Conservation (phyloP, 176 grass and related monocot species). For the Oryza meyeriana region DNA sequence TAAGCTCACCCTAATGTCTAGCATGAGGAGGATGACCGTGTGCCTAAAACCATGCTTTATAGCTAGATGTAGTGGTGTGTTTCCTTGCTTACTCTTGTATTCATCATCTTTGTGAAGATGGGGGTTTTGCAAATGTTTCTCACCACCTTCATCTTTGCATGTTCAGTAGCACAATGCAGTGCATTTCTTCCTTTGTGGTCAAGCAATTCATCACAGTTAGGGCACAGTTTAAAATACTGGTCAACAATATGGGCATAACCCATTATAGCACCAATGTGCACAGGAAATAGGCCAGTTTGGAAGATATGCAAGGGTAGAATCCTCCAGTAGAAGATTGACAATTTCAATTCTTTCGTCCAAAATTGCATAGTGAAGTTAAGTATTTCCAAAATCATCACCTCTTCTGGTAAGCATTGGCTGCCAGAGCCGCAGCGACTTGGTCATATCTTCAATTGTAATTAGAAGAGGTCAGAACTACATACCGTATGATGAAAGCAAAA, state of each 20-base stretch:
- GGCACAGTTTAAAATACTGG: slow-evolving; percentile 20
- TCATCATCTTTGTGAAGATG: slow-evolving; percentile 29
- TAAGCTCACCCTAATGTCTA: slow-evolving; percentile 9
- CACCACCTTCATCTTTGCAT: slow-evolving; percentile 22
- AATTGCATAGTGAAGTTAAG: slow-evolving; percentile 46
- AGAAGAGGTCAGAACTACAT: too few relatives aligned
- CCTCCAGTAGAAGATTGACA: slow-evolving; percentile 29
- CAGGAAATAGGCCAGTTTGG: slow-evolving; percentile 35
- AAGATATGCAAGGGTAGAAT: slow-evolving; percentile 31
- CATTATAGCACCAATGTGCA: slow-evolving; percentile 45
- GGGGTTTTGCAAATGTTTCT: slow-evolving; percentile 19
- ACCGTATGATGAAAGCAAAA: too few relatives aligned
- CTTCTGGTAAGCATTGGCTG: slow-evolving; percentile 19
- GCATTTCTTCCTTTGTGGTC: slow-evolving; percentile 36
- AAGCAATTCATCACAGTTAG: slow-evolving; percentile 44
- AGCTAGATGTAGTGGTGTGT: slow-evolving; percentile 54
- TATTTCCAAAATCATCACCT: slow-evolving; percentile 34
- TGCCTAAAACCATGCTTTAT: neutral
- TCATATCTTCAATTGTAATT: slow-evolving; percentile 25
- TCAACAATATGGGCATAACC: slow-evolving; percentile 27
- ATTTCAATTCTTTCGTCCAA: slow-evolving; percentile 12
- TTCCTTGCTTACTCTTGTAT: slow-evolving; percentile 26
- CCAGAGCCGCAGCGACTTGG: slow-evolving; percentile 22
- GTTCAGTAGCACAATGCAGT: slow-evolving; percentile 35
- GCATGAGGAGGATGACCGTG: neutral